Evolutionary conservation across 257 asterid species (phyloP).

Genomic region (Capsicum chinense): DNA sequence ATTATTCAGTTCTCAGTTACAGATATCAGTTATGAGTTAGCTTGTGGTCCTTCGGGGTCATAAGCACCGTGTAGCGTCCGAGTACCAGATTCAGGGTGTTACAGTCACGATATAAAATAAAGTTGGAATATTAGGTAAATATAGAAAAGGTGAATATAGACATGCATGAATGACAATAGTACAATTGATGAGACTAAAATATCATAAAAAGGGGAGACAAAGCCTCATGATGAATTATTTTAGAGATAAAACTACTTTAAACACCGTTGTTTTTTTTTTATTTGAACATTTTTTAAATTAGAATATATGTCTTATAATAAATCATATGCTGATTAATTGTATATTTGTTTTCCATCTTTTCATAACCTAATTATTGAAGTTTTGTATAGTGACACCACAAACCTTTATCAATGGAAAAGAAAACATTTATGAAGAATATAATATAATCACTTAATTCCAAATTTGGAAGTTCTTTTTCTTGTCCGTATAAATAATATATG

Average conservation of each 20-base stretch:
- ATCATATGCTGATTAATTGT: background rate
- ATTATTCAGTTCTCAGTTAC: no score
- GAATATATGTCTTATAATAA: background rate
- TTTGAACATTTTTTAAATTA: background rate
- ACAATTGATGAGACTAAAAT: background rate
- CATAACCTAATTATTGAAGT: conserved; percentile 7
- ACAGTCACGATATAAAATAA: background rate
- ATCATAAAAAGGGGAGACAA: background rate
- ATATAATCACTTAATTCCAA: background rate
- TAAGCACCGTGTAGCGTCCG: no score
- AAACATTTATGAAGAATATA: background rate
- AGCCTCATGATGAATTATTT: conserved; percentile 5
- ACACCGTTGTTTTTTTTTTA: background rate
- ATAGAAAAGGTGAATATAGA: background rate
- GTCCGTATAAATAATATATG: background rate
- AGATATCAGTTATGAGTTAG: no score
- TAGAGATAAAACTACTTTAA: background rate
- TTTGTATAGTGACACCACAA: conserved; percentile 17
- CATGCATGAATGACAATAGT: background rate
- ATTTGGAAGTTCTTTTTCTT: background rate
- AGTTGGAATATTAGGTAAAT: background rate
- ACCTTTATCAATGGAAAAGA: background rate
- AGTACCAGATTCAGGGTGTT: no score
- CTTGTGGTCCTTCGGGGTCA: no score
- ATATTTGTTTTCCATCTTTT: background rate